Conservation (phyloP, 1,139 yeast genomes). For the Taphrina populina region DNA sequence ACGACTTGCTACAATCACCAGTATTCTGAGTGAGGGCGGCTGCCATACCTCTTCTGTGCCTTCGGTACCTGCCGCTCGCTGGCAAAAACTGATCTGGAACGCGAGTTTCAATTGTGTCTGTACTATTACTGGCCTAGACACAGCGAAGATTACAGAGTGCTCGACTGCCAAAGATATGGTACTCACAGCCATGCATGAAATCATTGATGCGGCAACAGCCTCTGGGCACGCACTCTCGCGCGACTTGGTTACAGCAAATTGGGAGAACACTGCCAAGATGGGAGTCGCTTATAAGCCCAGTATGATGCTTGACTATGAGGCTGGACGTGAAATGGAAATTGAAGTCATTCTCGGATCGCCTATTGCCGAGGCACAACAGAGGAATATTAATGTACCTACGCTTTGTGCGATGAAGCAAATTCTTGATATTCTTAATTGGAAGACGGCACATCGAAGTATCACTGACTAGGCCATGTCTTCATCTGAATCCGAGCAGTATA, state of each 20-base stretch:
- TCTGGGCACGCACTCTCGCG: conserved; percentile 57
- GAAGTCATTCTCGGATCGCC: conserved; percentile 74
- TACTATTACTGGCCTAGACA: conserved; percentile 52
- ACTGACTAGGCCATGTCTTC: too few species aligned
- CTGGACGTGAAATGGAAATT: conserved; percentile 66
- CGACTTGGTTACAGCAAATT: conserved; percentile 52
- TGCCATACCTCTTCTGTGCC: not conserved
- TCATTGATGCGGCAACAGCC: conserved; percentile 58
- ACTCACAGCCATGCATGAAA: conserved; percentile 66
- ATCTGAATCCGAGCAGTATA: too few species aligned
- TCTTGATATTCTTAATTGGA: conserved; percentile 8
- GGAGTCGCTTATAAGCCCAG: conserved; percentile 65
- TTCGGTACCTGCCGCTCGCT: conserved; percentile 48
- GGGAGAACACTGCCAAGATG: conserved; percentile 51
- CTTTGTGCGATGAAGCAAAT: conserved; percentile 52
- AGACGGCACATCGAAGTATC: conserved; percentile 1
- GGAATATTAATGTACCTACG: conserved; percentile 58
- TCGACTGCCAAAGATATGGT: conserved; percentile 43
- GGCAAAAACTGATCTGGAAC: conserved; percentile 73
- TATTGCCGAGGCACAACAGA: conserved; percentile 55
- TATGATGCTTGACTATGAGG: conserved; percentile 68
- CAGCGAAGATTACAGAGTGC: not conserved
- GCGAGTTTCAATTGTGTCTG: conserved; percentile 64
- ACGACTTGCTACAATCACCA: conserved; percentile 31
- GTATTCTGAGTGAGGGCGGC: conserved; percentile 18